A percentile compares a stretch with the other conserved stretches of the same genome.
Conservation (phyloP, 164 flowering plant genomes). For the Stephania japonica region DNA sequence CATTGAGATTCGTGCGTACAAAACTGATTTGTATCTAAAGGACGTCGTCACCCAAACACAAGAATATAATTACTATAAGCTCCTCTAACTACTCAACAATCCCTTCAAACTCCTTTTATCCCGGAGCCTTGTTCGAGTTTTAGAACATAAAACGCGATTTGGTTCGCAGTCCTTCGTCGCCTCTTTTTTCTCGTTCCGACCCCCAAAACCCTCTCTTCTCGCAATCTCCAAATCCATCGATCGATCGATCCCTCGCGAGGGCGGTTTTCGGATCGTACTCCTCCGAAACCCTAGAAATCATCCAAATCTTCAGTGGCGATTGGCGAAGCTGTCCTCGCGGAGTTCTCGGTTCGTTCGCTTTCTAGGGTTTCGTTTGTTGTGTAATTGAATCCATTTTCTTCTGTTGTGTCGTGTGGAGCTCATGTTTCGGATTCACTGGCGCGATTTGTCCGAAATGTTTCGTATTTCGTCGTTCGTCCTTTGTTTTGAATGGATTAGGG, state of each 20-base stretch:
- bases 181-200: background rate
- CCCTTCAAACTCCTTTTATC: background rate
- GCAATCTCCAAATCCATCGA: background rate
- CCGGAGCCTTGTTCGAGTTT: background rate
- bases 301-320: background rate
- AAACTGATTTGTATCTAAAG: too few relatives aligned
- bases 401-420: too few relatives aligned
- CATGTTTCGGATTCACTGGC: background rate
- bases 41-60: too few relatives aligned
- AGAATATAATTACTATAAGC: too few relatives aligned
- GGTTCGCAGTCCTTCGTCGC: background rate
- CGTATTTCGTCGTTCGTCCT: background rate
- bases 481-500: background rate
- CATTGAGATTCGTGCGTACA: too few relatives aligned
- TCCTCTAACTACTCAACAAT: background rate
- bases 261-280: background rate
- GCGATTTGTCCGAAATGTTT: background rate
- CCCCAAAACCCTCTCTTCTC: conserved; percentile 8
- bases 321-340: background rate
- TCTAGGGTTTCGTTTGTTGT: background rate
- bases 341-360: background rate
- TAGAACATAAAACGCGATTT: background rate
- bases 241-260: background rate
- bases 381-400: too few relatives aligned
- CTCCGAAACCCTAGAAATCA: background rate